phyloP scores from a whole-genome alignment of 2,329 filamentous ascomycete species.

The Calonectria hawksworthii region DNA sequence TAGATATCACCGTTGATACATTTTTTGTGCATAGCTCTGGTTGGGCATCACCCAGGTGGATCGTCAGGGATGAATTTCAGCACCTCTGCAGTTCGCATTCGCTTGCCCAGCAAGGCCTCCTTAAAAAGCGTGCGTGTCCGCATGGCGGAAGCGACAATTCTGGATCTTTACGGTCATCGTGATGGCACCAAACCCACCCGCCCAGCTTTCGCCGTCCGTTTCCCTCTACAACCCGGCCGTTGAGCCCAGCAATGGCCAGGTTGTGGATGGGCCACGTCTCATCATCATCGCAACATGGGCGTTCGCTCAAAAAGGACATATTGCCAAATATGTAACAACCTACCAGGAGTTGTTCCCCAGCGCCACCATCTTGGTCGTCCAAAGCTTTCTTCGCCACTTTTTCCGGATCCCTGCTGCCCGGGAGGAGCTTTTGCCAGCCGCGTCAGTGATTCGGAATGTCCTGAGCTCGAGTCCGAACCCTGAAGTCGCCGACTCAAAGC shows the following conservation, averaged over 20 bases:
- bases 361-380: neutral
- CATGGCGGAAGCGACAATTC: neutral
- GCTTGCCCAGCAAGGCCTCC: neutral
- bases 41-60: neutral
- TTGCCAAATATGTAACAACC: constrained; percentile 4
- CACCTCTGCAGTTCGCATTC: neutral
- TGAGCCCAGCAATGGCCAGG: neutral
- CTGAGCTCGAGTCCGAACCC: neutral
- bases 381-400: constrained; percentile 10
- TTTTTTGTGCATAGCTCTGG: neutral
- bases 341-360: constrained; percentile 9
- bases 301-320: constrained; percentile 14
- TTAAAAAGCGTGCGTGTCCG: neutral
- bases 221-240: neutral
- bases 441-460: neutral
- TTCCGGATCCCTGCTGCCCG: constrained; percentile 9
- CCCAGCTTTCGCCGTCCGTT: constrained; percentile 13
- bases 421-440: neutral
- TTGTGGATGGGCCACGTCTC: neutral
- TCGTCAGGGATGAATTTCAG: neutral
- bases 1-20: neutral
- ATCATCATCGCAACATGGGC: constrained; percentile 9
- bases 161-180: neutral
- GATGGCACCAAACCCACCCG: neutral
- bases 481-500: neutral